A percentile compares a stretch with the other conserved stretches of the same genome.
phyloP scores from a whole-genome alignment of 2,329 filamentous ascomycete genomes.

The Colletotrichum caudatum region DNA sequence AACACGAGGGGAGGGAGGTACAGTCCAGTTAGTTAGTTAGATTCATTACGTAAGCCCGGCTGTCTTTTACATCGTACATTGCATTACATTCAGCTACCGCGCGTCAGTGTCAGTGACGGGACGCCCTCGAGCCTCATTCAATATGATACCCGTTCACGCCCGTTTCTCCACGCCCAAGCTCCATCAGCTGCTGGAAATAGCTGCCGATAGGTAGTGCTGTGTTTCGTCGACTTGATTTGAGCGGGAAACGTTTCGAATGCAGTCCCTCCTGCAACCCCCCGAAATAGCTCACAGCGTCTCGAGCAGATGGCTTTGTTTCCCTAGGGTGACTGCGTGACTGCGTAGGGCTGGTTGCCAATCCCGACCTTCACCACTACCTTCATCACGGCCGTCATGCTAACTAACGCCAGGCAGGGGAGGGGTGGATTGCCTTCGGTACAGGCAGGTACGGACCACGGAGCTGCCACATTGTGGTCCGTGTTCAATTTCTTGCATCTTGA shows the following conservation, averaged over 20 bases:
- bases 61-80: no score
- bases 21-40: no score
- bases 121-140: conserved; percentile 5
- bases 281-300: conserved; percentile 28
- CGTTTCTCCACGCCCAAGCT: neutral
- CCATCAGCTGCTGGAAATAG: conserved; percentile 24
- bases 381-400: conserved; percentile 35
- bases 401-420: conserved; percentile 21
- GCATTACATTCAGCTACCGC: no score
- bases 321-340: neutral
- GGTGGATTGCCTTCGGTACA: no score
- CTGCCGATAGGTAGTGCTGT: neutral
- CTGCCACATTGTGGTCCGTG: conserved; percentile 22
- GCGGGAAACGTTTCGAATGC: conserved; percentile 7
- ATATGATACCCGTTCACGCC: conserved; percentile 23
- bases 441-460: neutral
- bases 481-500: conserved; percentile 37
- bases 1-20: no score
- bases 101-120: neutral
- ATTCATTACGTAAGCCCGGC: no score
- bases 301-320: conserved; percentile 21
- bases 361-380: conserved; percentile 10
- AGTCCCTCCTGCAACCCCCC: neutral
- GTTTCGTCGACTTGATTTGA: conserved; percentile 12
- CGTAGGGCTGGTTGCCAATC: conserved; percentile 23